Evolutionary conservation across 2,329 filamentous ascomycete genomes (phyloP).

Genomic region (Zalaria sp.): DNA sequence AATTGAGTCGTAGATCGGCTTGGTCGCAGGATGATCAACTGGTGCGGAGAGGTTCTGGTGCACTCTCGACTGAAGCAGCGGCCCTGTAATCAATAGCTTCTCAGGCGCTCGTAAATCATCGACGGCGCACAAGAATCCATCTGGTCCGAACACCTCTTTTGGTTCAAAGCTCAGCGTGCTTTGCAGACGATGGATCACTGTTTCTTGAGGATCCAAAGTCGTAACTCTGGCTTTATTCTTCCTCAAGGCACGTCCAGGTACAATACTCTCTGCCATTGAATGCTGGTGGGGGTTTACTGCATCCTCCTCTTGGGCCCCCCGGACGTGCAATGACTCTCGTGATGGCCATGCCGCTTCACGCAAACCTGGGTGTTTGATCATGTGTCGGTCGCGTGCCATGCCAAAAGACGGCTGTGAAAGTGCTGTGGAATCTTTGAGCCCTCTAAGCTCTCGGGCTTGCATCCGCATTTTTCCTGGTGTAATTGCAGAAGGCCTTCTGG

Average conservation of each 20-base stretch:
- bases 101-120: slow-evolving; percentile 13
- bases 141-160: slow-evolving; percentile 1
- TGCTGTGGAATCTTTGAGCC: neutral
- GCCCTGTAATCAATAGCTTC: slow-evolving; percentile 17
- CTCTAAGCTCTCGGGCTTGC: slow-evolving; percentile 13
- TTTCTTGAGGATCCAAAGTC: slow-evolving; percentile 14
- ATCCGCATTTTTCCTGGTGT: slow-evolving; percentile 32
- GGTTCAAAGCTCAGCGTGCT: slow-evolving; percentile 14
- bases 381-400: slow-evolving; percentile 11
- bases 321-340: slow-evolving; percentile 48
- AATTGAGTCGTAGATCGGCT: slow-evolving; percentile 45
- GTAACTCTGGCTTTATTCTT: slow-evolving; percentile 25
- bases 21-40: slow-evolving; percentile 43
- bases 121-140: slow-evolving; percentile 7
- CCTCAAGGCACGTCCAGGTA: slow-evolving; percentile 9
- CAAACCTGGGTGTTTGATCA: slow-evolving; percentile 50
- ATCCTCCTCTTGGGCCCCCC: slow-evolving; percentile 25
- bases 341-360: slow-evolving; percentile 59
- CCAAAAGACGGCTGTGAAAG: slow-evolving; percentile 2
- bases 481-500: slow-evolving; percentile 22
- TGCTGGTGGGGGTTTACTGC: neutral
- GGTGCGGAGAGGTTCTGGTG: slow-evolving; percentile 1
- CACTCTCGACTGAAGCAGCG: slow-evolving; percentile 17
- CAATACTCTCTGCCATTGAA: neutral
- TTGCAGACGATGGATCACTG: slow-evolving; percentile 2